phyloP scores from a whole-genome alignment of 305 asterid species.

The Fraxinus sp. region DNA sequence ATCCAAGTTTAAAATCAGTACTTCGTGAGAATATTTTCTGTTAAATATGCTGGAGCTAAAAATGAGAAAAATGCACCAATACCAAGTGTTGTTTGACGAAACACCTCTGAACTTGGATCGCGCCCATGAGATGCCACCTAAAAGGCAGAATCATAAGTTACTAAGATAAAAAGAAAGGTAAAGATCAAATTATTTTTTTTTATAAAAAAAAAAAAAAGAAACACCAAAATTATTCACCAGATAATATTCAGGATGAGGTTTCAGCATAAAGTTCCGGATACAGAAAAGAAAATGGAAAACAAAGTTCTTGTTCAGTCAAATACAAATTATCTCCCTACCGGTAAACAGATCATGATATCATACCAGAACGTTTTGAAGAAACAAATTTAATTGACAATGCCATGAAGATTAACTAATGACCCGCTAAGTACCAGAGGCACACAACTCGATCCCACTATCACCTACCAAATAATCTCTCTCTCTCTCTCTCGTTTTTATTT shows the following conservation, averaged over 20 bases:
- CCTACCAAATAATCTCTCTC: background rate
- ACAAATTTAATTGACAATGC: background rate
- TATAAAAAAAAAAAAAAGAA: background rate
- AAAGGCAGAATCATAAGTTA: slow-evolving; percentile 28
- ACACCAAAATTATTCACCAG: background rate
- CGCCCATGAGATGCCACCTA: slow-evolving; percentile 98
- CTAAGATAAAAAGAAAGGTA: slow-evolving; percentile 18
- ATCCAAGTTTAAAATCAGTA: slow-evolving; percentile 35
- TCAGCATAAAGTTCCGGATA: background rate
- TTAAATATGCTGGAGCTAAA: slow-evolving; percentile 47
- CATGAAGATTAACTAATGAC: background rate
- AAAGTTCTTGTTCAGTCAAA: background rate
- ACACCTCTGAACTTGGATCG: slow-evolving; percentile 86
- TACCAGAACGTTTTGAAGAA: background rate
- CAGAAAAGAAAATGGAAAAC: background rate
- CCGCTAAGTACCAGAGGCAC: background rate
- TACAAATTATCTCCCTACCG: background rate
- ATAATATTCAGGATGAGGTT: background rate
- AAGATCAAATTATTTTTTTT: background rate
- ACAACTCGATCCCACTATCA: background rate
- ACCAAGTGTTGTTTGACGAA: slow-evolving; percentile 59
- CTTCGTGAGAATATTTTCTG: slow-evolving; percentile 32
- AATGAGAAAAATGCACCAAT: slow-evolving; percentile 63
- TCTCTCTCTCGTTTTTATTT: background rate
- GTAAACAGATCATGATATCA: background rate